Conservation (phyloP, 176 grass and related monocot species). For the Puccinellia tenuiflora region DNA sequence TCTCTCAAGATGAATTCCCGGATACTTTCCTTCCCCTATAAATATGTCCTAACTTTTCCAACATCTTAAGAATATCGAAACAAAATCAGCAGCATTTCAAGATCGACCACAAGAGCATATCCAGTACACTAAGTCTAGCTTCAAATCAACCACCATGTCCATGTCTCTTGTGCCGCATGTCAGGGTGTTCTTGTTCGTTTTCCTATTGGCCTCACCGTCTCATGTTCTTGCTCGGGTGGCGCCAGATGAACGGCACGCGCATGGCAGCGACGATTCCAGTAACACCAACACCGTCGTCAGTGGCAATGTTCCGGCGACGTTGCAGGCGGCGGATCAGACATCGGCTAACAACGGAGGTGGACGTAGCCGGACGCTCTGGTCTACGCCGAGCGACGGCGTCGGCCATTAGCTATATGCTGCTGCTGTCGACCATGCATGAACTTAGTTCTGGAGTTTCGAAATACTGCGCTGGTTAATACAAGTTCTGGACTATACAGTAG, state of each 20-base stretch:
- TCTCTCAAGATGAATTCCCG: not conserved
- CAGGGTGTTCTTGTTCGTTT: slow-evolving; percentile 1
- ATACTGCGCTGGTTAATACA: not conserved
- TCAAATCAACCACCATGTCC: not conserved
- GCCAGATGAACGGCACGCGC: not conserved
- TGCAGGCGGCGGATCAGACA: not conserved
- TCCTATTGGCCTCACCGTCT: slow-evolving; percentile 4
- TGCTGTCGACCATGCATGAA: not conserved
- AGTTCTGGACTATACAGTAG: too few relatives aligned
- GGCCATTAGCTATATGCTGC: slow-evolving; percentile 22
- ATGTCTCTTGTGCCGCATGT: not conserved
- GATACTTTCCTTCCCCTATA: slow-evolving; percentile 23
- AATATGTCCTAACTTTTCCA: not conserved
- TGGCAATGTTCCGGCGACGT: not conserved
- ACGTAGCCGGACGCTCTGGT: slow-evolving; percentile 23
- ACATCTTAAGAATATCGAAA: not conserved
- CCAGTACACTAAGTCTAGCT: not conserved
- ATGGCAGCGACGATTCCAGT: not conserved
- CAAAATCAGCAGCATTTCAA: not conserved
- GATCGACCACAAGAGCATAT: not conserved
- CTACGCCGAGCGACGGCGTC: slow-evolving; percentile 35
- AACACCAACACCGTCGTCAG: too few relatives aligned
- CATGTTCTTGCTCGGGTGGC: slow-evolving; percentile 11
- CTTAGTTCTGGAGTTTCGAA: not conserved
- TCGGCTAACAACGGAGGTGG: not conserved